Evolutionary conservation across 345 rosid genomes (phyloP).

Genomic region (Sisymbrium irio): DNA sequence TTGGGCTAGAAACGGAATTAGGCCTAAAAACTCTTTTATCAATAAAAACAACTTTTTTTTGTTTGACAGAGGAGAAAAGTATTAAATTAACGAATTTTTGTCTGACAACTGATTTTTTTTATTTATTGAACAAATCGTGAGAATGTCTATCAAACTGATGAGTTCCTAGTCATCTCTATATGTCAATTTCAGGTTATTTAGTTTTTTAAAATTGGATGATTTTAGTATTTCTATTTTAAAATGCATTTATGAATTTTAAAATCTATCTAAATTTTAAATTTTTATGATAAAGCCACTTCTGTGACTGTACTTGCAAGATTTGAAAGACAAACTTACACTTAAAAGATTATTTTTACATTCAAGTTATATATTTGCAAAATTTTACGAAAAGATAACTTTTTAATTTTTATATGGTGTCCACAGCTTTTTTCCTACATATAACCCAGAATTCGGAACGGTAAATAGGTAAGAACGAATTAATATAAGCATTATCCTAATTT

Average conservation of each 20-base stretch:
- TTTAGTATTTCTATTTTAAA: neutral
- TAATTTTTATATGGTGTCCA: too few species aligned
- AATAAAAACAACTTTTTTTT: neutral
- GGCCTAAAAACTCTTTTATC: neutral
- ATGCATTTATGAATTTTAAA: neutral
- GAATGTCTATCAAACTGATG: neutral
- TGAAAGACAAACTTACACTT: neutral
- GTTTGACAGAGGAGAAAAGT: neutral
- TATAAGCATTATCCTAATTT: neutral
- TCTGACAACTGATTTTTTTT: too few species aligned
- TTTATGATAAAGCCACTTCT: neutral
- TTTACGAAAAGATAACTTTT: neutral
- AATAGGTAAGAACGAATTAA: neutral
- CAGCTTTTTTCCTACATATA: too few species aligned
- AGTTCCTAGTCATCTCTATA: neutral
- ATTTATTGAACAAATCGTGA: neutral
- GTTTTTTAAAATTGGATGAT: neutral
- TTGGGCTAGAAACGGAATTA: neutral
- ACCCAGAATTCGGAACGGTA: too few species aligned
- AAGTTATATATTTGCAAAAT: neutral
- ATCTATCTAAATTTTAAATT: neutral
- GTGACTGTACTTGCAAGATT: neutral
- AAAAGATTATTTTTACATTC: neutral
- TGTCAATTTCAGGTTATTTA: neutral
- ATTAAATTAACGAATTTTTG: neutral